phyloP scores from a whole-genome alignment of 306 rosid genomes.

The Luffa acutangula region DNA sequence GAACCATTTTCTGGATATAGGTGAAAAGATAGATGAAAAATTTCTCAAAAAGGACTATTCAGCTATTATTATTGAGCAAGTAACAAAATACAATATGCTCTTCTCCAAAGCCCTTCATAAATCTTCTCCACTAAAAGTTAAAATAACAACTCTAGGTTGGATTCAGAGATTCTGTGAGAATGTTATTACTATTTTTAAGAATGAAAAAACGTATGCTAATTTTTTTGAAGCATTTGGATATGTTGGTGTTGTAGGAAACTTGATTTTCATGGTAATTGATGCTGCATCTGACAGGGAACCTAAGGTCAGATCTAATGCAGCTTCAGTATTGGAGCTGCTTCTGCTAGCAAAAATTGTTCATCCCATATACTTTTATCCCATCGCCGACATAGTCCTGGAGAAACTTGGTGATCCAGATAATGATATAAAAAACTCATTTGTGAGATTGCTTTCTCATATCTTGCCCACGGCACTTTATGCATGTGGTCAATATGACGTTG shows the following conservation, averaged over 20 bases:
- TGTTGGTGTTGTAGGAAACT: conserved; percentile 38
- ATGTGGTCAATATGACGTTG: conserved; percentile 61
- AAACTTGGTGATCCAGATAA: conserved; percentile 81
- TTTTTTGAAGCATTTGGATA: conserved; percentile 35
- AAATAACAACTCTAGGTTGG: conserved; percentile 62
- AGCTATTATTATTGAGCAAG: conserved; percentile 40
- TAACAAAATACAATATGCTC: conserved; percentile 42
- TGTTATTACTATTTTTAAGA: conserved; percentile 37
- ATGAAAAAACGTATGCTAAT: conserved; percentile 23
- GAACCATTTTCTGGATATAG: conserved; percentile 21
- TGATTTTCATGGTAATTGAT: conserved; percentile 57
- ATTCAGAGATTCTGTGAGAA: conserved; percentile 55
- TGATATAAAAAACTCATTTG: conserved; percentile 53
- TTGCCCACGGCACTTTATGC: conserved; percentile 70
- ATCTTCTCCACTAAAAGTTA: conserved; percentile 75
- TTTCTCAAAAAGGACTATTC: conserved; percentile 24
- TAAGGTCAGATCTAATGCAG: conserved; percentile 69
- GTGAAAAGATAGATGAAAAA: conserved; percentile 19
- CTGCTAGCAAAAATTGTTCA: conserved; percentile 74
- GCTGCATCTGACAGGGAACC: conserved; percentile 74
- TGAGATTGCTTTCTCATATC: conserved; percentile 53
- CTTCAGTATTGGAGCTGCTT: conserved; percentile 59
- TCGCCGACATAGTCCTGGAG: conserved; percentile 70
- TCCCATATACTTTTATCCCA: conserved; percentile 53
- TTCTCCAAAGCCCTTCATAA: conserved; percentile 52